Evolutionary conservation across 2,329 filamentous ascomycete species (phyloP).

Genomic region (Colletotrichum orchidophilum): DNA sequence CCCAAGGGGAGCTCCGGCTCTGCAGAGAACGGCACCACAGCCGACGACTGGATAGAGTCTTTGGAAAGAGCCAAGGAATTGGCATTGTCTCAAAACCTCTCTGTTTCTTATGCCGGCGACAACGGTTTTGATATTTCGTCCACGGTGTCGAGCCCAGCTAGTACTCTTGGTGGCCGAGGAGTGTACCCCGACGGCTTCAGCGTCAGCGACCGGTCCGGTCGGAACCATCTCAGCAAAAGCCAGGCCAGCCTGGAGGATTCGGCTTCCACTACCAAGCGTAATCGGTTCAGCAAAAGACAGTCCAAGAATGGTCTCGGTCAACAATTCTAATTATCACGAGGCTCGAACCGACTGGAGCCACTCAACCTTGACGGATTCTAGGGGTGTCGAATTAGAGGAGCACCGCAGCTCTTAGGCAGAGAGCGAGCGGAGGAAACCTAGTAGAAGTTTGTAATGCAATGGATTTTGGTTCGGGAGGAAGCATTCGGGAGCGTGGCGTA

Average conservation of each 20-base stretch:
- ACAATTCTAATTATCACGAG: slow-evolving; percentile 70
- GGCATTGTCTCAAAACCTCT: slow-evolving; percentile 76
- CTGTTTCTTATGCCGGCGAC: slow-evolving; percentile 73
- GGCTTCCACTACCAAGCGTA: slow-evolving; percentile 56
- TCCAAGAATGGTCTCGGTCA: slow-evolving; percentile 94
- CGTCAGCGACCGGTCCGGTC: slow-evolving; percentile 61
- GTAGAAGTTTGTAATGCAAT: slow-evolving; percentile 13
- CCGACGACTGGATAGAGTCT: slow-evolving; percentile 92
- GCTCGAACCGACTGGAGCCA: background rate
- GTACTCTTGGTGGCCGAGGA: slow-evolving; percentile 71
- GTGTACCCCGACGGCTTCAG: slow-evolving; percentile 61
- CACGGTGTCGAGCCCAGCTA: slow-evolving; percentile 78
- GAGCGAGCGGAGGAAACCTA: background rate
- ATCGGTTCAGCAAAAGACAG: slow-evolving; percentile 89
- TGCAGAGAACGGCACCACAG: slow-evolving; percentile 70
- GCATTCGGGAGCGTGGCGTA: slow-evolving; percentile 35
- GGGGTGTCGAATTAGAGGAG: background rate
- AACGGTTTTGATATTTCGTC: slow-evolving; percentile 76
- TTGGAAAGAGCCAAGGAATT: slow-evolving; percentile 88
- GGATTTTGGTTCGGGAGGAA: slow-evolving; percentile 18
- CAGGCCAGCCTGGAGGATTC: slow-evolving; percentile 65
- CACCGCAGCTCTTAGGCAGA: background rate
- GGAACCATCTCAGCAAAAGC: slow-evolving; percentile 68
- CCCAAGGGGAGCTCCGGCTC: slow-evolving; percentile 73
- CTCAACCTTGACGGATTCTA: background rate